Conservation (phyloP, 176 grass and related monocot species). For the Panicum miliaceum region DNA sequence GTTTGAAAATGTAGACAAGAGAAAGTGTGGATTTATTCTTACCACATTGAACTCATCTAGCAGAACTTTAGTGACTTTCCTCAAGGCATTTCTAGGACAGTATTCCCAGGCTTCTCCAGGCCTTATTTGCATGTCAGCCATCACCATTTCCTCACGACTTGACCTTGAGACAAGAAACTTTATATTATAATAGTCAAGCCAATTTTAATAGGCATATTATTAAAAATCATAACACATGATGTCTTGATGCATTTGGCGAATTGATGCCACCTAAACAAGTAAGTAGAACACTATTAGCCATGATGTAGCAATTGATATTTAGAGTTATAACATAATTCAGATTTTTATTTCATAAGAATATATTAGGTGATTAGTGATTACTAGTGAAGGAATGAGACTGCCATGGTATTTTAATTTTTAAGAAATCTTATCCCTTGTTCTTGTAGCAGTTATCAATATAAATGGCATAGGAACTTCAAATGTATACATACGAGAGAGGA, state of each 20-base stretch:
- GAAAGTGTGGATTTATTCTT: constrained; percentile 30
- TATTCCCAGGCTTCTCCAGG: constrained; percentile 89
- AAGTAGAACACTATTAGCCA: constrained; percentile 11
- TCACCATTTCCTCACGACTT: constrained; percentile 88
- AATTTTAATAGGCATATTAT: background rate
- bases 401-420: background rate
- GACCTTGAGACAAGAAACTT: constrained; percentile 49
- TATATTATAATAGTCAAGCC: background rate
- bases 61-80: constrained; percentile 70
- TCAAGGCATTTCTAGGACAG: constrained; percentile 85
- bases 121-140: constrained; percentile 89
- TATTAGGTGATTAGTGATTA: background rate
- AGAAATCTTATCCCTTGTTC: constrained; percentile 32
- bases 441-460: constrained; percentile 52
- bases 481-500: background rate
- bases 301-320: background rate
- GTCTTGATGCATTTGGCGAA: constrained; percentile 7
- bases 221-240: background rate
- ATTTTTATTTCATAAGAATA: background rate
- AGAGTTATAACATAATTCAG: background rate
- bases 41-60: constrained; percentile 91
- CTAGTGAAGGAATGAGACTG: background rate
- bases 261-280: constrained; percentile 12
- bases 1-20: background rate
- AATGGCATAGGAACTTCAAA: constrained; percentile 50